Percentiles rank a stretch among this genome's conserved stretches.
phyloP scores from a whole-genome alignment of 495 filamentous ascomycete species.

The Annulohypoxylon stygium region DNA sequence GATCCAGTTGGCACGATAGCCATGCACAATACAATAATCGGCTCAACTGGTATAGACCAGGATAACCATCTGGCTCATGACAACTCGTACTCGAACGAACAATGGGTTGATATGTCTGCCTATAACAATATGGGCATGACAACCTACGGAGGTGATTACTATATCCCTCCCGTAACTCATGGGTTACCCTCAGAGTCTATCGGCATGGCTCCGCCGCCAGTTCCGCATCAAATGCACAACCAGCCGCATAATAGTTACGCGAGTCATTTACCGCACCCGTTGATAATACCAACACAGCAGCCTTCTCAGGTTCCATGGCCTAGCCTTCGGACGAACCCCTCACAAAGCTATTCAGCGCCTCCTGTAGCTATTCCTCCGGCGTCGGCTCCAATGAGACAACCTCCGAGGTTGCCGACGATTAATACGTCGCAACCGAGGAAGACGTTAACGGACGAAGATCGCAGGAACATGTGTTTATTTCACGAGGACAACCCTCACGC shows the following conservation, averaged over 20 bases:
- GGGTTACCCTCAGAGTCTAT: constrained; percentile 62
- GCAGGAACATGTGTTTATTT: constrained; percentile 94
- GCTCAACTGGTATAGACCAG: constrained; percentile 62
- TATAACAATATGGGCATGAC: constrained; percentile 63
- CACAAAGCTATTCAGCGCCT: constrained; percentile 62
- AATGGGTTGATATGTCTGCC: constrained; percentile 63
- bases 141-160: constrained; percentile 59
- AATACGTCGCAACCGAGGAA: constrained; percentile 77
- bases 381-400: constrained; percentile 63
- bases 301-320: constrained; percentile 76
- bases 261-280: constrained; percentile 59
- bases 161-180: constrained; percentile 60
- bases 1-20: constrained; percentile 49
- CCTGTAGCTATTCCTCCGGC: constrained; percentile 70
- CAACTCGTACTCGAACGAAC: constrained; percentile 56
- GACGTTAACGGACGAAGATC: constrained; percentile 93
- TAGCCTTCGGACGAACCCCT: constrained; percentile 74
- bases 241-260: constrained; percentile 54
- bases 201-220: constrained; percentile 59
- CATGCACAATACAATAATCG: constrained; percentile 66
- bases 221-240: constrained; percentile 53
- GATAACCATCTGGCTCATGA: constrained; percentile 63
- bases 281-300: constrained; percentile 68
- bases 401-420: constrained; percentile 60
- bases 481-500: constrained; percentile 92